Conservation (phyloP, 2,329 filamentous ascomycete genomes). For the Diplodia scrobiculata region DNA sequence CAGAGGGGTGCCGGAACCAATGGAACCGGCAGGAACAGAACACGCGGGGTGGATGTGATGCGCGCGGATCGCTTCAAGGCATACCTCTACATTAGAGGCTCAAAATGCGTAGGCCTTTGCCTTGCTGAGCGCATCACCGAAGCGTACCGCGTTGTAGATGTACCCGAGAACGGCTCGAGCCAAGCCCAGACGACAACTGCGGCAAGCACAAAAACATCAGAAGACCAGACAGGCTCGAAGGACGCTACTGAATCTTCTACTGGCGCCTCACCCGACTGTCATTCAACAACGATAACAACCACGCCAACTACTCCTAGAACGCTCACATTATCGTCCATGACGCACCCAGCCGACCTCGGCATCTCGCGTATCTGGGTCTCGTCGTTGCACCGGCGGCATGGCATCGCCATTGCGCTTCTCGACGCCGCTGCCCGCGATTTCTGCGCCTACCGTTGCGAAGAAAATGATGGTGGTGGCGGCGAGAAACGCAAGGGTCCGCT, state of each 20-base stretch:
- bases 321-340: conserved; percentile 47
- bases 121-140: conserved; percentile 63
- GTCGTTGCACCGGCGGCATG: conserved; percentile 57
- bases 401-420: conserved; percentile 60
- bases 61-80: conserved; percentile 58
- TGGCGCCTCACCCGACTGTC: not conserved
- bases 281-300: not conserved
- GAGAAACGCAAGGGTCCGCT: conserved; percentile 39
- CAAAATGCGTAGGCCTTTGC: conserved; percentile 64
- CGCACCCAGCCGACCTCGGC: conserved; percentile 57
- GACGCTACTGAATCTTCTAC: not conserved
- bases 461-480: not conserved
- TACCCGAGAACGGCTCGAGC: conserved; percentile 30
- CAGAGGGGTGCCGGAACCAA: not conserved
- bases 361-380: conserved; percentile 69
- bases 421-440: conserved; percentile 47
- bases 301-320: conserved; percentile 31
- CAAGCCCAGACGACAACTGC: conserved; percentile 31
- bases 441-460: not conserved
- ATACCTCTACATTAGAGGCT: conserved; percentile 63
- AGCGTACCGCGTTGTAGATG: conserved; percentile 54
- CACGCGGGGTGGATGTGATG: conserved; percentile 14
- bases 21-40: not conserved
- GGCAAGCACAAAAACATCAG: conserved; percentile 30
- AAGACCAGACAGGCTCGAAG: conserved; percentile 34